phyloP scores from a whole-genome alignment of 805 yeast species.

The Yamadazyma nakazawae region DNA sequence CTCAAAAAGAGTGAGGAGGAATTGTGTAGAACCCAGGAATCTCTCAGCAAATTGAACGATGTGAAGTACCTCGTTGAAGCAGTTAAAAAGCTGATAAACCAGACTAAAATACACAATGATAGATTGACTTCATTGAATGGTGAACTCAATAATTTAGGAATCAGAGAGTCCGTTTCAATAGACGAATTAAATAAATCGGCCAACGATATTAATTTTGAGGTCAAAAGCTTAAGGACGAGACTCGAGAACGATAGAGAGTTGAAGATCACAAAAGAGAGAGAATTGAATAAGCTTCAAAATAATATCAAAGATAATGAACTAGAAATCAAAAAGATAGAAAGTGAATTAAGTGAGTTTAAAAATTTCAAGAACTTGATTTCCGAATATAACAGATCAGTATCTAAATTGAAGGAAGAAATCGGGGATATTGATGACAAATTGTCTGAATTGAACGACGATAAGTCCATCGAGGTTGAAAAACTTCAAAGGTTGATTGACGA shows the following conservation, averaged over 20 bases:
- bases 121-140: conserved; percentile 18
- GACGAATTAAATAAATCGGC: conserved; percentile 48
- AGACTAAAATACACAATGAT: conserved; percentile 31
- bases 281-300: conserved; percentile 45
- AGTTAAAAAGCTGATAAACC: conserved; percentile 27
- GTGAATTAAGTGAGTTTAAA: conserved; percentile 42
- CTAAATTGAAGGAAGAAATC: conserved; percentile 26
- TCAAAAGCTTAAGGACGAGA: conserved; percentile 38
- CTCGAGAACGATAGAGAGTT: conserved; percentile 32
- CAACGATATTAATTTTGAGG: conserved; percentile 31
- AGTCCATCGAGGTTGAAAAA: conserved; percentile 10
- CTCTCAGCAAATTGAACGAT: not conserved
- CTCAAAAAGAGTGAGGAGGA: not conserved
- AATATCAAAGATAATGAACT: conserved; percentile 52
- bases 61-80: conserved; percentile 9
- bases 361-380: conserved; percentile 7
- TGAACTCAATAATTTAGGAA: conserved; percentile 35
- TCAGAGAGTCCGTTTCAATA: conserved; percentile 29
- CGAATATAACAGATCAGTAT: conserved; percentile 19
- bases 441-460: conserved; percentile 5
- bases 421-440: conserved; percentile 14
- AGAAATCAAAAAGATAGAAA: conserved; percentile 51
- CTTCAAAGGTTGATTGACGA: conserved; percentile 7
- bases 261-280: conserved; percentile 44
- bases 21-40: not conserved